These are phyloP conservation scores for Mallotus repandus DNA, from an alignment of 441 rosid genomes.

Conservation along the genomic window DNA sequence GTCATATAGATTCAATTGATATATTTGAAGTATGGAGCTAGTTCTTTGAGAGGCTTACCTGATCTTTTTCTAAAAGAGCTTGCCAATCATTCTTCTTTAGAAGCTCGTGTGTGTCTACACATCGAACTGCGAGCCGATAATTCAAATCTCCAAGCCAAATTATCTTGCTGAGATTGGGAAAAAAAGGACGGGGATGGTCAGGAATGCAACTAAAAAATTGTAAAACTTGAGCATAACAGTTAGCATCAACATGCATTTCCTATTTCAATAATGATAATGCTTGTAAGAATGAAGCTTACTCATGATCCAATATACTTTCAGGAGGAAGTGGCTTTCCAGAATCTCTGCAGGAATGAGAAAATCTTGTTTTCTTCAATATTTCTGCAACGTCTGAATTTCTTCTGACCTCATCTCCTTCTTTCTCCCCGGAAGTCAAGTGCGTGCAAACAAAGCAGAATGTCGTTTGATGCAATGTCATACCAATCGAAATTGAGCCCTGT, in stretches of 20 bases:
- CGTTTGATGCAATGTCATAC: constrained; percentile 71
- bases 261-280: neutral
- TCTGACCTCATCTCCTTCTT: constrained; percentile 78
- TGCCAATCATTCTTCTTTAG: constrained; percentile 70
- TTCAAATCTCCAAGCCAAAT: constrained; percentile 98
- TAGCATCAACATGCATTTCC: too few relatives aligned
- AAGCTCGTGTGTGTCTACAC: constrained; percentile 45
- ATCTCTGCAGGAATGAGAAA: constrained; percentile 45
- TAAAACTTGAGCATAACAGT: too few relatives aligned
- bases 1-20: too few relatives aligned
- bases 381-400: constrained; percentile 79
- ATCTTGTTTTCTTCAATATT: constrained; percentile 75
- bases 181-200: neutral
- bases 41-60: constrained; percentile 36
- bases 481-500: constrained; percentile 89
- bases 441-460: constrained; percentile 89
- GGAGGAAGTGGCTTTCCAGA: constrained; percentile 35
- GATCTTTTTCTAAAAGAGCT: constrained; percentile 77
- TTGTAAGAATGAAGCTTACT: constrained; percentile 42
- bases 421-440: constrained; percentile 91
- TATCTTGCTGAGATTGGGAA: constrained; percentile 51
- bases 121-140: constrained; percentile 63
- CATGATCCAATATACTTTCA: constrained; percentile 67
- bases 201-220: neutral
- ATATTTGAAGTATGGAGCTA: neutral